Evolutionary conservation across 1,284 basidiomycete species (phyloP), one percentile per base, ranked within the genome.

Genomic region (Takashimella tepidaria): DNA sequence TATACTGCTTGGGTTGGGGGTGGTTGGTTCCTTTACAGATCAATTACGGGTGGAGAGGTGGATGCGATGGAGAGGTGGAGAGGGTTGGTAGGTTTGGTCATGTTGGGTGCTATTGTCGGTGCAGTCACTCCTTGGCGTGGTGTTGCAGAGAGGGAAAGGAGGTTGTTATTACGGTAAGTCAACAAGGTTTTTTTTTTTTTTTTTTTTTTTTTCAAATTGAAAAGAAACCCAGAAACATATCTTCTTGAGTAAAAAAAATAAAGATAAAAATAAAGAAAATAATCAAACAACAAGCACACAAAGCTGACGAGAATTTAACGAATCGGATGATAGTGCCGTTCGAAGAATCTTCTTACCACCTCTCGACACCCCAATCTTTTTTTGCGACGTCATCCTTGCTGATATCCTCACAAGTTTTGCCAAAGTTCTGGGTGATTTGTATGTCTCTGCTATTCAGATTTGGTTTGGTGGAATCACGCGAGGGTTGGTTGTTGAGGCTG

Each of bases 361-460:
- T 0, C 69, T 81, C 25, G 78, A 79, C 50, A 79, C 80, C 47
- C 82, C 84, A 1, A 80, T 93, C 44, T 84, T 86, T 69, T 98
- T 99, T 74, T 85, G 86, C 42, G 93, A 98, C 68, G 85, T 99
- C 45, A 83, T 98, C 45, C 84, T 96, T 54, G 93, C 95, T 52
- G 96, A 99, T 80, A 84, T 97, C 57, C 83, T 96, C 65, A 98
- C 96, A 0, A 96, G 91, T 0, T 96, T 91, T 64, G 92, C 96
- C 42, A 97, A 97, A 77, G 92, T 98, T 24, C 79, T 98, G 37
- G 96, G 92, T 16, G 95, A 98, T 66, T 79, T 95, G 47, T 98
- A 89, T 88, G 78, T 97, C 22, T 91, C 89, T 1, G 67, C 86
- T 2, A 86, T 82, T 70, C 77, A 79, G 86, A 89, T 92, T 74